Evolutionary conservation across 345 rosid species (phyloP).

Genomic region (Clausena lansium): DNA sequence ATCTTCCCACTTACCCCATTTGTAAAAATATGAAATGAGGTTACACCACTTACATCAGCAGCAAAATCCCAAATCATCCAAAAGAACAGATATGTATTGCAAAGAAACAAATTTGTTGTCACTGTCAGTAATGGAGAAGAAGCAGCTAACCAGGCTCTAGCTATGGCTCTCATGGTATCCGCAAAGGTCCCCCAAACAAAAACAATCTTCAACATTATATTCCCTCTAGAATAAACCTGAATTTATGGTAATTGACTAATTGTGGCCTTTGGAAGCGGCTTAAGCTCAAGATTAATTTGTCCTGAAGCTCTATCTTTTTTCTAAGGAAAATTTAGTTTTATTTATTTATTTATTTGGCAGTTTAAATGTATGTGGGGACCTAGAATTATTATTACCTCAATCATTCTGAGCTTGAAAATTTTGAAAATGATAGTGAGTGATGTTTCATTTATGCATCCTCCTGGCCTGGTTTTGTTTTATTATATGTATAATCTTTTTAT

Average conservation of each 20-base stretch:
- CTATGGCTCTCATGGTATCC: constrained; percentile 21
- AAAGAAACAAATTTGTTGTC: constrained; percentile 22
- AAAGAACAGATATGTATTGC: neutral
- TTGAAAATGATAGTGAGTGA: constrained; percentile 36
- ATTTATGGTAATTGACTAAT: too few species aligned
- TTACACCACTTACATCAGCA: constrained; percentile 30
- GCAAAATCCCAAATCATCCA: constrained; percentile 9
- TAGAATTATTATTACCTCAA: constrained; percentile 46
- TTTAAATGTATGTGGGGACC: constrained; percentile 22
- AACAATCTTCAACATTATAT: constrained; percentile 15
- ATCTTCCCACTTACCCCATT: neutral
- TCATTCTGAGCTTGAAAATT: constrained; percentile 52
- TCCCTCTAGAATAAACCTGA: constrained; percentile 16
- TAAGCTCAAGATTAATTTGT: constrained; percentile 13
- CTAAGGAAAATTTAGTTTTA: neutral
- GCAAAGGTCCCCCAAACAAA: constrained; percentile 22
- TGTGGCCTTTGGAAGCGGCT: constrained; percentile 17
- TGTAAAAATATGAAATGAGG: constrained; percentile 1
- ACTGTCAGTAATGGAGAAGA: constrained; percentile 26
- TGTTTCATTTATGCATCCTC: constrained; percentile 18
- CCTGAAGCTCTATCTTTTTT: neutral
- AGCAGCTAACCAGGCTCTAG: neutral
- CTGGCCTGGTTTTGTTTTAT: constrained; percentile 9
- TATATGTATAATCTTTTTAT: neutral
- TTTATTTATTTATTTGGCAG: neutral